These are phyloP conservation scores for Amauroascus niger DNA, from an alignment of 2,329 filamentous ascomycete genomes.

Conservation along the genomic window DNA sequence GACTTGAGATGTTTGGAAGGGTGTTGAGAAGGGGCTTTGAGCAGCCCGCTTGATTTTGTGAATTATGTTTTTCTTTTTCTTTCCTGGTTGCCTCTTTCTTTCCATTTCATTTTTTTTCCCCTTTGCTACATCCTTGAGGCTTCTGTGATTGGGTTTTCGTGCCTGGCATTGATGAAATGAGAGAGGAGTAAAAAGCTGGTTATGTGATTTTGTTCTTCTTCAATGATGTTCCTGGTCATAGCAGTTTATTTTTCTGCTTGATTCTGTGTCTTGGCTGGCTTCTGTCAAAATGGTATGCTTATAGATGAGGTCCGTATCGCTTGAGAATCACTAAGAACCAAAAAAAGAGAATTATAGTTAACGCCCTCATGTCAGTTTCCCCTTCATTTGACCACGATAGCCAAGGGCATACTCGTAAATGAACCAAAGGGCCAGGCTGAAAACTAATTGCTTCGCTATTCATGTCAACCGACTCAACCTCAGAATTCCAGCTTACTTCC, in stretches of 20 bases:
- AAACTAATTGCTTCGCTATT: not conserved
- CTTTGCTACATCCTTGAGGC: not conserved
- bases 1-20: conserved; percentile 44
- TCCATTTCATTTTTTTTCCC: conserved; percentile 10
- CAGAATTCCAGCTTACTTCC: not conserved
- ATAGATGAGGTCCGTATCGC: not conserved
- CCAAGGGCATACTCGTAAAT: not conserved
- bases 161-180: conserved; percentile 8
- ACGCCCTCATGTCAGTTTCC: not conserved
- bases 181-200: not conserved
- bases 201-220: not conserved
- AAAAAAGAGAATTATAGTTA: not conserved
- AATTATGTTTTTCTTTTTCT: conserved; percentile 12
- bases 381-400: not conserved
- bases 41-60: conserved; percentile 52
- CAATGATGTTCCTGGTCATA: conserved; percentile 15
- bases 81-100: conserved; percentile 9
- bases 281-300: not conserved
- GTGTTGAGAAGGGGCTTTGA: conserved; percentile 80
- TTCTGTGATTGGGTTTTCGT: not conserved
- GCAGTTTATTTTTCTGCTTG: not conserved
- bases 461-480: not conserved
- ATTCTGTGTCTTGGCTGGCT: not conserved
- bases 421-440: not conserved
- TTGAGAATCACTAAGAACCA: not conserved